Base-by-base conservation (phyloP, 306 rosid genomes). In the Inga leiocalycina region DNA sequence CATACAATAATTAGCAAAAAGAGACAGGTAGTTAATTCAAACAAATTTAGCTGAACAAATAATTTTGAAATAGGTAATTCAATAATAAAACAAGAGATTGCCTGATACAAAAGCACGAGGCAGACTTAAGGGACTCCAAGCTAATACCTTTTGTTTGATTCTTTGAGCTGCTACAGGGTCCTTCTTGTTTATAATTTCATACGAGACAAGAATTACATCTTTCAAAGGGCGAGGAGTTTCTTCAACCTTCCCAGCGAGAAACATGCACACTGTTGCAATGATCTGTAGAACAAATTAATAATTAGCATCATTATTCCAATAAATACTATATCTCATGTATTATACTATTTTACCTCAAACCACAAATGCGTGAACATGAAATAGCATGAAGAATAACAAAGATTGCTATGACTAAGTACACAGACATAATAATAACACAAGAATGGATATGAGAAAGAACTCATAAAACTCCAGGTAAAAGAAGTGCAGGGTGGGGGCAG, bases 241-340 rank as follows among this genome's bases (percentile, higher is more conserved):
- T 89, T 97, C 99, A 79, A 97, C 99, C 86, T 94, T 97, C 82
- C 99, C 99, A 70, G 99, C 98, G 78, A 97, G 98, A 91, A 97
- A 97, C 99, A 97, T 97, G 86, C 99, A 97, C 74, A 87, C 95
- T 17, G 99, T 94, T 74, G 99, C 99, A 76, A 97, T 88, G 65
- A 89, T 91, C 99, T 97, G 95, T 84, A 81, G 82, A 85, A 84
- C 88, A 79, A 80, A 59, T 78, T 72, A 79, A 83, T 35, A 48
- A 79, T 79, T 24, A 79, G 57, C 68, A 88, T 78, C 48, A 75
- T 14, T 8, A 19, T 37, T 39, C 49, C n/a, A 79, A 81, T 57
- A 57, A 57, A 72, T 34, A 73, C 49, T 75, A 19, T 46, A 83
- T 75, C 80, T n/a, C 41, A 71, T 17, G 64, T 69, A 82, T 51